phyloP scores from a whole-genome alignment of 1,139 yeast species.

The Taphrina wiesneri region DNA sequence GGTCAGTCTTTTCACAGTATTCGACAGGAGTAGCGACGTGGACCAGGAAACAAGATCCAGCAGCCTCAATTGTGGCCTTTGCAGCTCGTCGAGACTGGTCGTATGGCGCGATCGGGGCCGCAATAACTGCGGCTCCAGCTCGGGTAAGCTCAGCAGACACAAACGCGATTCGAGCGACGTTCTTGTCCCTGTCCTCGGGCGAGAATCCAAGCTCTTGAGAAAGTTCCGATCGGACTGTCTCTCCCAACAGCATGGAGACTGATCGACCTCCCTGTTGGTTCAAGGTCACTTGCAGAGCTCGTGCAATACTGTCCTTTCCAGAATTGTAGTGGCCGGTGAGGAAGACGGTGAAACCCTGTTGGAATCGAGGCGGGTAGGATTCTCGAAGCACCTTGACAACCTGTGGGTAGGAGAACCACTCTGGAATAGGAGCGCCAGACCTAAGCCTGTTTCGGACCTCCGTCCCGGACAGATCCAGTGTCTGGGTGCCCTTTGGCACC shows the following conservation, averaged over 20 bases:
- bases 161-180: constrained; percentile 55
- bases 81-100: constrained; percentile 49
- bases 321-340: constrained; percentile 61
- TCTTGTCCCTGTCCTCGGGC: constrained; percentile 49
- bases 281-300: constrained; percentile 84
- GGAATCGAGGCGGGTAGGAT: constrained; percentile 85
- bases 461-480: constrained; percentile 92
- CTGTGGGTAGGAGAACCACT: constrained; percentile 96
- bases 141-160: constrained; percentile 80
- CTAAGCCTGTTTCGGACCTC: constrained; percentile 85
- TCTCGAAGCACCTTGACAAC: constrained; percentile 89
- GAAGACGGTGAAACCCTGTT: constrained; percentile 80
- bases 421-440: constrained; percentile 87
- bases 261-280: constrained; percentile 90
- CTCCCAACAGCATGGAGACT: constrained; percentile 64
- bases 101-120: constrained; percentile 58
- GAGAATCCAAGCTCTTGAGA: constrained; percentile 51
- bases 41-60: constrained; percentile 54
- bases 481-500: constrained; percentile 74
- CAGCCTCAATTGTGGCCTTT: constrained; percentile 50
- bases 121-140: constrained; percentile 87
- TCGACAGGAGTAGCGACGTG: constrained; percentile 56
- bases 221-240: constrained; percentile 52
- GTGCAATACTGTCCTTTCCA: constrained; percentile 65
- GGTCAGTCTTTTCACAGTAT: constrained; percentile 51